Evolutionary conservation across 495 filamentous ascomycete genomes (phyloP).

Genomic region (Neurospora sp.): DNA sequence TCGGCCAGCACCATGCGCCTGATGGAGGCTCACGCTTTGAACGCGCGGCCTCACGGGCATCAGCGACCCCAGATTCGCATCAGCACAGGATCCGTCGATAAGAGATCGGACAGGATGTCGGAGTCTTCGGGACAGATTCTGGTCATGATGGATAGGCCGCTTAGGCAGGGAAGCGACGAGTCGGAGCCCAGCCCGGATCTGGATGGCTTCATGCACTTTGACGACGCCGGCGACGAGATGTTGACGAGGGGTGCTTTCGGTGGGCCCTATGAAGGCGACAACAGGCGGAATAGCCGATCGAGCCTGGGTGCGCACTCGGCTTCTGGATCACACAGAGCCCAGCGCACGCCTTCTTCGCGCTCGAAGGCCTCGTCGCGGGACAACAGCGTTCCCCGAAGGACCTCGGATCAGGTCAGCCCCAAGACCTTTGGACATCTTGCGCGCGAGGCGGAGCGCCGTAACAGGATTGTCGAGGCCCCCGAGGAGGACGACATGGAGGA

Average conservation of each 20-base stretch:
- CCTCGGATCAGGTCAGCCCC: slow-evolving; percentile 6
- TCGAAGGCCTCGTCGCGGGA: slow-evolving; percentile 4
- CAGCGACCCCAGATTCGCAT: neutral
- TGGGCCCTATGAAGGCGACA: neutral
- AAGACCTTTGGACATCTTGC: neutral
- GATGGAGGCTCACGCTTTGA: slow-evolving; percentile 5
- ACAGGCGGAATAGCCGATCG: slow-evolving; percentile 7
- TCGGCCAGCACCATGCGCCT: slow-evolving; percentile 21
- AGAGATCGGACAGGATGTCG: neutral
- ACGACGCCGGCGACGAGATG: slow-evolving; percentile 17
- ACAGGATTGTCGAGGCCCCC: slow-evolving; percentile 16
- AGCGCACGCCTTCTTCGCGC: neutral
- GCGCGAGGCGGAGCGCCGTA: slow-evolving; percentile 7
- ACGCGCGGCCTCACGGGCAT: slow-evolving; percentile 12
- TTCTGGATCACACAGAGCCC: slow-evolving; percentile 1
- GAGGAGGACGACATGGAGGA: slow-evolving; percentile 8
- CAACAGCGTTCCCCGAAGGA: neutral
- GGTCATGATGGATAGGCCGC: slow-evolving; percentile 13
- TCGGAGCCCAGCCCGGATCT: slow-evolving; percentile 29
- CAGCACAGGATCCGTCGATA: slow-evolving; percentile 1
- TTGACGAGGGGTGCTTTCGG: slow-evolving; percentile 2
- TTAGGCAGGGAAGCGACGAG: slow-evolving; percentile 13
- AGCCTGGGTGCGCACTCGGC: slow-evolving; percentile 4
- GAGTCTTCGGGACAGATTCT: slow-evolving; percentile 18
- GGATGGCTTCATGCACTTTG: slow-evolving; percentile 29